Evolutionary conservation across 441 rosid species (phyloP).

Genomic region (Euphorbia schlechtendalii): DNA sequence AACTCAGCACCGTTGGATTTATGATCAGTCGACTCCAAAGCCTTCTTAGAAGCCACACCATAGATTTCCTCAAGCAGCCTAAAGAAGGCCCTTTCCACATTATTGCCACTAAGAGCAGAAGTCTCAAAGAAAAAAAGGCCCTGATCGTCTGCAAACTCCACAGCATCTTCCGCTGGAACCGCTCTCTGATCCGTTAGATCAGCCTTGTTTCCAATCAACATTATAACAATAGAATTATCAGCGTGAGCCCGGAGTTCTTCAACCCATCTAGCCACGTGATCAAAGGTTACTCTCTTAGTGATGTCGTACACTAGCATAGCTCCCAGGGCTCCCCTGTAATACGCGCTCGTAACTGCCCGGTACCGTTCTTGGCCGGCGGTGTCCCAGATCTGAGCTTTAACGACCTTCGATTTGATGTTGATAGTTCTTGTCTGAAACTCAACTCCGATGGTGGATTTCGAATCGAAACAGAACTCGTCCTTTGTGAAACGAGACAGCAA

Average conservation of each 20-base stretch:
- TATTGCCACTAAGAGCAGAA: conserved; percentile 69
- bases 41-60: conserved; percentile 39
- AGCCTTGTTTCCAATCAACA: conserved; percentile 88
- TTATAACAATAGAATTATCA: conserved; percentile 58
- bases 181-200: conserved; percentile 72
- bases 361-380: conserved; percentile 70
- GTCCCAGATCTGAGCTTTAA: conserved; percentile 66
- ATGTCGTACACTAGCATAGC: conserved; percentile 55
- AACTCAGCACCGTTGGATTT: conserved; percentile 32
- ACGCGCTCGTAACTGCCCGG: conserved; percentile 77
- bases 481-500: conserved; percentile 44
- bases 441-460: conserved; percentile 59
- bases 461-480: conserved; percentile 44
- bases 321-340: conserved; percentile 81
- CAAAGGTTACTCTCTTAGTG: conserved; percentile 42
- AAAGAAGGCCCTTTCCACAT: conserved; percentile 78
- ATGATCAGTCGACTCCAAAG: conserved; percentile 26
- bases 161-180: conserved; percentile 72
- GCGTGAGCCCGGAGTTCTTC: conserved; percentile 77
- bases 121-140: conserved; percentile 89
- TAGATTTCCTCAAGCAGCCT: conserved; percentile 66
- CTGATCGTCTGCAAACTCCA: conserved; percentile 73
- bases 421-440: conserved; percentile 54
- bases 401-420: conserved; percentile 41
- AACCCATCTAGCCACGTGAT: conserved; percentile 52